A percentile compares a stretch with the other conserved stretches of the same genome.
phyloP scores from a whole-genome alignment of 768 basidiomycete genomes.

The Lanmaoa pseudosensibilis region DNA sequence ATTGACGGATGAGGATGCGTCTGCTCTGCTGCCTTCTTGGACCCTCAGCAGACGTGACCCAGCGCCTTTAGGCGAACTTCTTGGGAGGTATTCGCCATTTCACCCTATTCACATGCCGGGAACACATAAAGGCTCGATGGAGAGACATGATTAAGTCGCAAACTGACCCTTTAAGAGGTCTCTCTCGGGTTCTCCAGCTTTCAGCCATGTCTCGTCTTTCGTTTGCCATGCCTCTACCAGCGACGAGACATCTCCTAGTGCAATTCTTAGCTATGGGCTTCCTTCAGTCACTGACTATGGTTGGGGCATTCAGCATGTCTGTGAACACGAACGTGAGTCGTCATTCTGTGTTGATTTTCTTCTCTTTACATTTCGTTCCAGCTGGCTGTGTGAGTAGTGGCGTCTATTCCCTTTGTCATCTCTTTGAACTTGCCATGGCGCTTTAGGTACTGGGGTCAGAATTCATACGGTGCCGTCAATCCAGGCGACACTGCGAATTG shows the following conservation, averaged over 20 bases:
- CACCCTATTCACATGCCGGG: not conserved
- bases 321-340: conserved; percentile 24
- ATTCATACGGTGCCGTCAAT: conserved; percentile 38
- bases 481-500: conserved; percentile 29
- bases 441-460: conserved; percentile 39
- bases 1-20: conserved; percentile 7
- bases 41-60: no score
- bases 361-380: conserved; percentile 1
- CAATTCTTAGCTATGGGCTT: not conserved
- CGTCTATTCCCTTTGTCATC: not conserved
- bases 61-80: not conserved
- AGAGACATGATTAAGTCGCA: not conserved
- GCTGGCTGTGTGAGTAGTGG: conserved; percentile 19
- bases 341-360: not conserved
- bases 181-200: not conserved
- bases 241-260: not conserved
- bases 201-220: not conserved
- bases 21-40: not conserved
- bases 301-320: conserved; percentile 15
- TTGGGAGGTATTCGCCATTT: not conserved
- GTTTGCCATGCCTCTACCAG: not conserved
- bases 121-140: conserved; percentile 12
- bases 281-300: conserved; percentile 1
- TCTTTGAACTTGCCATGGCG: not conserved
- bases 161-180: not conserved